Evolutionary conservation across 805 yeast genomes (phyloP).

Genomic region (Teunomyces pallodes): DNA sequence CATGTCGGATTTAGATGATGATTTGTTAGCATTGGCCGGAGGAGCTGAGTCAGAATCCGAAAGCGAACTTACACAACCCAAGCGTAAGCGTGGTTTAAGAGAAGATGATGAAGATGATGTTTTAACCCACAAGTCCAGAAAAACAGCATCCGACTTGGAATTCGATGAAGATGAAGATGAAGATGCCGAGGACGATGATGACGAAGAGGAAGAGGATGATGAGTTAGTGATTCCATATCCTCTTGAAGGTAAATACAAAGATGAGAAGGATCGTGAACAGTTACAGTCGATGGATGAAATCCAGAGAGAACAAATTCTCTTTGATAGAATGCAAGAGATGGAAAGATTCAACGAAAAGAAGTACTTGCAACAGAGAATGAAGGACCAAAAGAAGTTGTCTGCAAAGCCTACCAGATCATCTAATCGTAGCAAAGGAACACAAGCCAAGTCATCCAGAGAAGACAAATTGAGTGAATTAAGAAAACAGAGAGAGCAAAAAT

Average conservation of each 20-base stretch:
- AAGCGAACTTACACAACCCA: constrained; percentile 13
- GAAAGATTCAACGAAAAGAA: constrained; percentile 83
- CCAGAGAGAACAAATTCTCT: constrained; percentile 85
- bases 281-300: constrained; percentile 81
- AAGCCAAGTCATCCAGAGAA: constrained; percentile 37
- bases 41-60: constrained; percentile 38
- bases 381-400: constrained; percentile 41
- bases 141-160: constrained; percentile 11
- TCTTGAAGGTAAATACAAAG: constrained; percentile 83
- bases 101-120: constrained; percentile 30
- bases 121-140: constrained; percentile 28
- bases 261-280: constrained; percentile 69
- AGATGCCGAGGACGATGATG: constrained; percentile 13
- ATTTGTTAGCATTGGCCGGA: constrained; percentile 85
- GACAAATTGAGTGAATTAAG: constrained; percentile 70
- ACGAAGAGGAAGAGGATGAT: constrained; percentile 28
- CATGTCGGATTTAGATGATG: constrained; percentile 91
- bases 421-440: constrained; percentile 23
- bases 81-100: constrained; percentile 17
- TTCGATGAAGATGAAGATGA: constrained; percentile 19
- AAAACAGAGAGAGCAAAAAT: constrained; percentile 68
- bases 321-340: constrained; percentile 90
- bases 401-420: constrained; percentile 38
- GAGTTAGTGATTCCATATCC: constrained; percentile 76
- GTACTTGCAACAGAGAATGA: constrained; percentile 79